Conservation (phyloP, 106 monocot species). For the Amphibolis antarctica region DNA sequence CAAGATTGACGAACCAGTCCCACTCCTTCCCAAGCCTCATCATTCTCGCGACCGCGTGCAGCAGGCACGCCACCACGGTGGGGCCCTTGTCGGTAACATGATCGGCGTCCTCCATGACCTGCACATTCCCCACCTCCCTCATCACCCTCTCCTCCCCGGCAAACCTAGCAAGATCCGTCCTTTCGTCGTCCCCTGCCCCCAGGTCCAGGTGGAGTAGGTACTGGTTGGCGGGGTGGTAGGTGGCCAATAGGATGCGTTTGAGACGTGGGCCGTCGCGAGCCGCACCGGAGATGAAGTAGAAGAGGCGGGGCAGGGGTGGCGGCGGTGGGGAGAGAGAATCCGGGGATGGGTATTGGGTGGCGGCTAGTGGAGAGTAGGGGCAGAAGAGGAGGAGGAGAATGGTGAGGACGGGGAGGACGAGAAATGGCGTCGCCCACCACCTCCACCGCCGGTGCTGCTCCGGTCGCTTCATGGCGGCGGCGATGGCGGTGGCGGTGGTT, state of each 20-base stretch:
- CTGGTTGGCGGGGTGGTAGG: slow-evolving; percentile 69
- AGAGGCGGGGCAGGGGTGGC: slow-evolving; percentile 15
- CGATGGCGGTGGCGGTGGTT: not conserved
- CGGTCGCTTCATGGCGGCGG: not conserved
- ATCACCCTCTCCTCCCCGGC: not conserved
- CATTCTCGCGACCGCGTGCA: slow-evolving; percentile 17
- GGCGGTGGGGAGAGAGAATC: not conserved
- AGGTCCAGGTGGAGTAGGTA: slow-evolving; percentile 61
- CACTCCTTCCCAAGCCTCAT: slow-evolving; percentile 7
- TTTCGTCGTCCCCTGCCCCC: slow-evolving; percentile 33
- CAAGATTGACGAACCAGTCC: slow-evolving; percentile 28
- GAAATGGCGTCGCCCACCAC: not conserved
- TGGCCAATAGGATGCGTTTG: slow-evolving; percentile 42
- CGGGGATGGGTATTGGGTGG: not conserved
- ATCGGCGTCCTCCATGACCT: not conserved
- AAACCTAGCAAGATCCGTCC: slow-evolving; percentile 30
- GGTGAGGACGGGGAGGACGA: slow-evolving; percentile 3
- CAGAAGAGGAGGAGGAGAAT: not conserved
- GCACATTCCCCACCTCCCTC: not conserved
- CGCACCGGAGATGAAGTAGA: slow-evolving; percentile 60
- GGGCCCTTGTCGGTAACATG: slow-evolving; percentile 10
- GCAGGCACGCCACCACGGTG: slow-evolving; percentile 8
- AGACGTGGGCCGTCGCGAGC: slow-evolving; percentile 42
- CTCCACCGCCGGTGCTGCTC: not conserved
- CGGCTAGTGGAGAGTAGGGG: not conserved